These are phyloP conservation scores for Trapa bicornis DNA, from an alignment of 345 rosid species.

Conservation along the genomic window DNA sequence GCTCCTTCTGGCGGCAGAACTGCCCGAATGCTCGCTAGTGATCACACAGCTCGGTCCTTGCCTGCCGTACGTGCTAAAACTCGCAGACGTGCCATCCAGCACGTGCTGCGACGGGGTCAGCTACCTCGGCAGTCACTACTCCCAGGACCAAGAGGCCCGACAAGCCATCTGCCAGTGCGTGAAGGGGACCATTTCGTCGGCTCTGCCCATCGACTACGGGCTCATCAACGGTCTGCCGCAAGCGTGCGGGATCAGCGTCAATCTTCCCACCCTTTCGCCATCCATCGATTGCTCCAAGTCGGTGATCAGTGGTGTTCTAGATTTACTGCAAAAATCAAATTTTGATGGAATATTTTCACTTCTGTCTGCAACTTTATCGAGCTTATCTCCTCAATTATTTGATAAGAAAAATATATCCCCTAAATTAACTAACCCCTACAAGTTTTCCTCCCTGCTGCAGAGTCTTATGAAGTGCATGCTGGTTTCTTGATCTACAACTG, in stretches of 20 bases:
- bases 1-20: not conserved
- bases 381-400: too few relatives aligned
- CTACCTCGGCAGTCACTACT: not conserved
- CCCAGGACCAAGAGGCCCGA: conserved; percentile 2
- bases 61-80: not conserved
- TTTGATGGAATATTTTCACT: too few relatives aligned
- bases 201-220: not conserved
- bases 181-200: not conserved
- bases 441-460: not conserved
- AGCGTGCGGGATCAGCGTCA: not conserved
- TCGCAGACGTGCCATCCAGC: not conserved
- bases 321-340: too few relatives aligned
- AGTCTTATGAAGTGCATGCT: not conserved
- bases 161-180: conserved; percentile 1
- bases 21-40: not conserved
- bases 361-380: too few relatives aligned
- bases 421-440: not conserved
- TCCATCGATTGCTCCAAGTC: not conserved
- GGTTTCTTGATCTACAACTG: not conserved
- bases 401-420: too few relatives aligned
- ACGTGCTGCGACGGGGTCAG: not conserved
- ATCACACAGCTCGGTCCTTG: not conserved
- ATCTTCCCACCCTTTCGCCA: not conserved
- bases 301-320: not conserved
- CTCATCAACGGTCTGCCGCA: not conserved